Evolutionary conservation across 805 yeast species (phyloP).

Genomic region (Groenewaldozyma salmanticensis): DNA sequence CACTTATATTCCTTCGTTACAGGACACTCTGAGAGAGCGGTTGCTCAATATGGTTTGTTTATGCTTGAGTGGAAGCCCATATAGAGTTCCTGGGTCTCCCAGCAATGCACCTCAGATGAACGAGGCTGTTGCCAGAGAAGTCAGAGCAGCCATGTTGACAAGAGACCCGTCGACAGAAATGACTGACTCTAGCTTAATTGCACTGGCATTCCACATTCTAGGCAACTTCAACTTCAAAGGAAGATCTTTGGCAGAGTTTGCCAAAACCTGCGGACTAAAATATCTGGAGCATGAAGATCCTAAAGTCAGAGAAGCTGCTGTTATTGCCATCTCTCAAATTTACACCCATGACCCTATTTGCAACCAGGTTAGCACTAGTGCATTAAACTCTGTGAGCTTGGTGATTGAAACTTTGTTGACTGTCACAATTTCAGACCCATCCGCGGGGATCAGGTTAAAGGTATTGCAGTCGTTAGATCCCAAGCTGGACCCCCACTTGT

Average conservation of each 20-base stretch:
- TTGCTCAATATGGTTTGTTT: conserved; percentile 61
- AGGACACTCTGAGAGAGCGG: conserved; percentile 60
- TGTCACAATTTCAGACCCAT: conserved; percentile 80
- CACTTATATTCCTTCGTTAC: conserved; percentile 69
- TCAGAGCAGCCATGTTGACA: conserved; percentile 61
- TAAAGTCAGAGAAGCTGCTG: conserved; percentile 74
- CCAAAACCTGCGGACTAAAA: conserved; percentile 69
- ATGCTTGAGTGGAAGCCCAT: conserved; percentile 72
- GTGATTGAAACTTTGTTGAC: conserved; percentile 74
- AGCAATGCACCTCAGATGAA: conserved; percentile 40
- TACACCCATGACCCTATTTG: conserved; percentile 77
- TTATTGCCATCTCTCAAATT: conserved; percentile 69
- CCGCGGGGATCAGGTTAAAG: conserved; percentile 73
- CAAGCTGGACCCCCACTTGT: conserved; percentile 79
- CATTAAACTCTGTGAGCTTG: conserved; percentile 73
- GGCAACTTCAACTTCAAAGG: conserved; percentile 65
- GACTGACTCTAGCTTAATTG: conserved; percentile 43
- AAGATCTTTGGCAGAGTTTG: conserved; percentile 77
- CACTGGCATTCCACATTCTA: conserved; percentile 72
- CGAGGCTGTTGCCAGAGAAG: conserved; percentile 59
- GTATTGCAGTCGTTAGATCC: conserved; percentile 65
- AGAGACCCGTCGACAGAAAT: conserved; percentile 48
- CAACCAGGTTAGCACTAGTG: conserved; percentile 68
- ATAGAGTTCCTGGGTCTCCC: conserved; percentile 81
- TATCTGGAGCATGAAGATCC: conserved; percentile 76